Evolutionary conservation across 2,329 filamentous ascomycete species (phyloP).

Genomic region (Furcasterigmium sp.): DNA sequence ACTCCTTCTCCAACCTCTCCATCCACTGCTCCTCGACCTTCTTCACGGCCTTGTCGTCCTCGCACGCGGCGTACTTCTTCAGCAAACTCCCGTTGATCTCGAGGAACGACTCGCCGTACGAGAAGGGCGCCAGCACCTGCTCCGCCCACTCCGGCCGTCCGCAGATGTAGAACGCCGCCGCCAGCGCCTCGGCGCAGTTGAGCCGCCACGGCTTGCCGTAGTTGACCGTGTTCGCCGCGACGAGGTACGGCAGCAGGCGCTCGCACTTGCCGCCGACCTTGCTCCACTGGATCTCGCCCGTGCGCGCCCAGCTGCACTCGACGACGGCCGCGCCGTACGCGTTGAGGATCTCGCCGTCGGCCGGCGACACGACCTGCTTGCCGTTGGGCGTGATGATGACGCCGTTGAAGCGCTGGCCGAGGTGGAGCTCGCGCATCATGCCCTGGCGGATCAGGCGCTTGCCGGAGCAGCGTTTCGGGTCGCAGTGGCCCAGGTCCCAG

Average conservation of each 20-base stretch:
- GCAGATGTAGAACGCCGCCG: slow-evolving; percentile 89
- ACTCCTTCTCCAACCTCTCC: slow-evolving; percentile 83
- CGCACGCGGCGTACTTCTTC: slow-evolving; percentile 78
- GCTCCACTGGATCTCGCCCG: slow-evolving; percentile 83
- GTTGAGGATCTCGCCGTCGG: slow-evolving; percentile 76
- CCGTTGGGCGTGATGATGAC: slow-evolving; percentile 95
- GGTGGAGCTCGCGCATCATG: slow-evolving; percentile 85
- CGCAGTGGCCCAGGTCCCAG: slow-evolving; percentile 97
- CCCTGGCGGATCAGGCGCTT: slow-evolving; percentile 91
- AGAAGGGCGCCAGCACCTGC: slow-evolving; percentile 76
- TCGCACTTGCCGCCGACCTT: slow-evolving; percentile 93
- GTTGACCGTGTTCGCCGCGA: slow-evolving; percentile 95
- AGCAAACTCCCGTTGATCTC: slow-evolving; percentile 83
- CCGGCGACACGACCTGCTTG: slow-evolving; percentile 76
- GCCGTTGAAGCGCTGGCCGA: slow-evolving; percentile 87
- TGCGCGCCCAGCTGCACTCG: slow-evolving; percentile 93
- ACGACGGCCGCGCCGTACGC: slow-evolving; percentile 92
- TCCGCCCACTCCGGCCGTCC: slow-evolving; percentile 88
- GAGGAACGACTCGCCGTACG: slow-evolving; percentile 82
- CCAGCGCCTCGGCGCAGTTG: slow-evolving; percentile 93
- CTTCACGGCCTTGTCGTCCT: slow-evolving; percentile 77
- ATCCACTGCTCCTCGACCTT: slow-evolving; percentile 84
- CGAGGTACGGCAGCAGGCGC: slow-evolving; percentile 84
- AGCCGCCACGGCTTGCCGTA: slow-evolving; percentile 93
- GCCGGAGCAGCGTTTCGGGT: slow-evolving; percentile 92